Conservation (phyloP, 2,329 filamentous ascomycete species). For the Volutella citrinella region DNA sequence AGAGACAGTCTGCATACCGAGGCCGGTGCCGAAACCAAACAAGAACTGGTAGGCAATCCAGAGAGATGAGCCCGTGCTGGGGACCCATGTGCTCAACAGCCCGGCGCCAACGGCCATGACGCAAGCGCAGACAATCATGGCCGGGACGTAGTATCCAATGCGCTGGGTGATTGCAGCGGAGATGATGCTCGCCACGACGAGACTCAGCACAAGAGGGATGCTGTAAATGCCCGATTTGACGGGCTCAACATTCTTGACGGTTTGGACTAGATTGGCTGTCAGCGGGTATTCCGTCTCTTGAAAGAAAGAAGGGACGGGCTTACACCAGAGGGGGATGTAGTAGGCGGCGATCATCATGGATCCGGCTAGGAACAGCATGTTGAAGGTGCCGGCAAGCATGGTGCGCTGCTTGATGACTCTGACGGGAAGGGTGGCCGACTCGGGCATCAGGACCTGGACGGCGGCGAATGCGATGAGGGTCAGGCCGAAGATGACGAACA, state of each 20-base stretch:
- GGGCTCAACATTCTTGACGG: conserved; percentile 49
- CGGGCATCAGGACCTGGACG: conserved; percentile 51
- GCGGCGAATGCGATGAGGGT: conserved; percentile 44
- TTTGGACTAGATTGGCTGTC: conserved; percentile 42
- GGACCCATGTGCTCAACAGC: conserved; percentile 54
- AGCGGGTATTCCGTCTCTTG: conserved; percentile 14
- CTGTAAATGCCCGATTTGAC: conserved; percentile 56
- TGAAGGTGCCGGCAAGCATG: conserved; percentile 46
- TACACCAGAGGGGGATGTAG: conserved; percentile 55
- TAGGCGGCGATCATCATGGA: conserved; percentile 54
- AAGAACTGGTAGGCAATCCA: conserved; percentile 62
- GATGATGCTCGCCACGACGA: conserved; percentile 50
- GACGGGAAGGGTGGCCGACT: conserved; percentile 55
- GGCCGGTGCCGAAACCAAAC: conserved; percentile 56
- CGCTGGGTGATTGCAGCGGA: conserved; percentile 48
- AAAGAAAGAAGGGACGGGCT: conserved; percentile 21
- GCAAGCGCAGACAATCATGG: conserved; percentile 50
- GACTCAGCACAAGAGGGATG: conserved; percentile 53
- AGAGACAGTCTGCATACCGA: conserved; percentile 55
- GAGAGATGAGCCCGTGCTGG: conserved; percentile 42
- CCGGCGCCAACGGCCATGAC: conserved; percentile 53
- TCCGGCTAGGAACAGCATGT: conserved; percentile 45
- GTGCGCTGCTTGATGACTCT: conserved; percentile 54
- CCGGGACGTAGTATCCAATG: conserved; percentile 58
- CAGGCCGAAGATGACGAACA: conserved; percentile 50